Conservation (phyloP, 129 eudicot genomes). For the Dittrichia graveolens region DNA sequence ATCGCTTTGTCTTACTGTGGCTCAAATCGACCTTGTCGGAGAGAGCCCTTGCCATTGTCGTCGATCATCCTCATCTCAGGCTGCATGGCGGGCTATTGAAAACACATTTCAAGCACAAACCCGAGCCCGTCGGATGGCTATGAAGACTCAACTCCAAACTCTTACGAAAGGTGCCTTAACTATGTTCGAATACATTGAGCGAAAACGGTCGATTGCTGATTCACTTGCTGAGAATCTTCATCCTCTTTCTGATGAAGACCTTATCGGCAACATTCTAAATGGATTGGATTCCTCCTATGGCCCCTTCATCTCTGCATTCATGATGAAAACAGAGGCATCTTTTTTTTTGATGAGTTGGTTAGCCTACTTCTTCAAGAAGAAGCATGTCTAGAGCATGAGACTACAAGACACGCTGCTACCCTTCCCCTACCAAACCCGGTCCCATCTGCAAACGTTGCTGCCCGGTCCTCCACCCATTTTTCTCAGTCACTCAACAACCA, state of each 20-base stretch:
- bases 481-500: neutral
- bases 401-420: neutral
- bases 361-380: neutral
- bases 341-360: neutral
- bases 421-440: too few species aligned
- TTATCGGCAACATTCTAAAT: neutral
- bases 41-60: neutral
- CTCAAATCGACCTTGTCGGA: neutral
- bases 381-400: neutral
- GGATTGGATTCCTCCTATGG: neutral
- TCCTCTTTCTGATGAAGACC: slow-evolving; percentile 1
- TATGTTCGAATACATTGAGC: neutral
- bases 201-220: neutral
- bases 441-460: too few species aligned
- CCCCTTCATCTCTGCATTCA: neutral
- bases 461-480: too few species aligned
- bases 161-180: neutral
- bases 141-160: neutral
- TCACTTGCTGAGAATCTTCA: neutral
- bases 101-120: neutral
- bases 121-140: neutral
- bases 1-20: neutral
- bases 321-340: neutral
- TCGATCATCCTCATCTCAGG: neutral
- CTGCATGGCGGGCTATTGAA: neutral